Evolutionary conservation across 2,329 filamentous ascomycete genomes (phyloP).

Genomic region (Cytospora paraplurivora): DNA sequence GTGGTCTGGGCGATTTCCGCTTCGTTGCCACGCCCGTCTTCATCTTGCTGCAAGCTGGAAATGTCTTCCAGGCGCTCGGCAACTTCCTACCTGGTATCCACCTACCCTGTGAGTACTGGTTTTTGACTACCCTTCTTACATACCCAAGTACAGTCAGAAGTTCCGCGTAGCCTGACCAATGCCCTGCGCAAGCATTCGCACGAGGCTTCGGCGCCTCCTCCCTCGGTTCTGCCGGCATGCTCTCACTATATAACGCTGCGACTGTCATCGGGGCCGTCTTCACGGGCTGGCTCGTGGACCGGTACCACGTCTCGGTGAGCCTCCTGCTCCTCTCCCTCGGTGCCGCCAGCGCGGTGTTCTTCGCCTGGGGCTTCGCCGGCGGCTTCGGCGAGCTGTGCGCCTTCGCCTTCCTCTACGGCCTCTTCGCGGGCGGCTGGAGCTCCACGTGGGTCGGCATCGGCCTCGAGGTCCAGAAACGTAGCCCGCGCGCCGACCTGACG

Average conservation of each 20-base stretch:
- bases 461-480: conserved; percentile 42
- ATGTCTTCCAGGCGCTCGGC: conserved; percentile 59
- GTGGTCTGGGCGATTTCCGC: conserved; percentile 38
- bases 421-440: conserved; percentile 66
- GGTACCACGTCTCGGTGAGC: conserved; percentile 53
- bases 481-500: conserved; percentile 37
- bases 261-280: conserved; percentile 59
- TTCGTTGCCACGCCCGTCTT: conserved; percentile 58
- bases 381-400: conserved; percentile 55
- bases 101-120: conserved; percentile 45
- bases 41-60: conserved; percentile 58
- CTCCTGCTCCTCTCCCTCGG: conserved; percentile 59
- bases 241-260: conserved; percentile 60
- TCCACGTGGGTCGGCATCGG: conserved; percentile 63
- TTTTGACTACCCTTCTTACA: conserved; percentile 48
- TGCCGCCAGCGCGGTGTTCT: conserved; percentile 55
- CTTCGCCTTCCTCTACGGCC: conserved; percentile 65
- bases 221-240: conserved; percentile 54
- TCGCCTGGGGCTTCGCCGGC: conserved; percentile 63
- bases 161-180: no score
- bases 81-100: conserved; percentile 66
- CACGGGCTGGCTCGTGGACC: conserved; percentile 60
- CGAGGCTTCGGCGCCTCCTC: conserved; percentile 37
- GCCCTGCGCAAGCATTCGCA: no score
- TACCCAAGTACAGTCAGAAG: conserved; percentile 40